phyloP scores from a whole-genome alignment of 2,329 filamentous ascomycete species.

The Teratosphaeria gauchensis region DNA sequence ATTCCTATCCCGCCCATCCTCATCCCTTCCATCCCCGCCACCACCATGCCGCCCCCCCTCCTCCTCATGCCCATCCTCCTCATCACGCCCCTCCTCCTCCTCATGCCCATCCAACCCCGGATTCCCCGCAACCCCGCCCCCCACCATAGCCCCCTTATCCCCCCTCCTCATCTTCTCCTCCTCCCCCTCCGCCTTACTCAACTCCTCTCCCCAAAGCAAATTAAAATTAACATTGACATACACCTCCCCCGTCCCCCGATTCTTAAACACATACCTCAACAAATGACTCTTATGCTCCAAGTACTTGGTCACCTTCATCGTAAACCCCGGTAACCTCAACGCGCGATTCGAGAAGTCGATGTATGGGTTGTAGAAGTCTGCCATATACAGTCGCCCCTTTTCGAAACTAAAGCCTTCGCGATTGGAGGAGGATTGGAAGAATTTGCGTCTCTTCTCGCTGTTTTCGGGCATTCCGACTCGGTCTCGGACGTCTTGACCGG shows the following conservation, averaged over 20 bases:
- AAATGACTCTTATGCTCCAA: slow-evolving; percentile 40
- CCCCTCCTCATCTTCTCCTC: slow-evolving; percentile 8
- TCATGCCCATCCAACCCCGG: not conserved
- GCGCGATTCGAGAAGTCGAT: slow-evolving; percentile 39
- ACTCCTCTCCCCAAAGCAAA: slow-evolving; percentile 35
- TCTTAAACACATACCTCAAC: slow-evolving; percentile 38
- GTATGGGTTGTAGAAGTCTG: slow-evolving; percentile 41
- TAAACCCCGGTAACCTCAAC: slow-evolving; percentile 37
- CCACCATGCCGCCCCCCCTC: not conserved
- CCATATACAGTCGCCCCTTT: slow-evolving; percentile 34
- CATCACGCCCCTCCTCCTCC: not conserved
- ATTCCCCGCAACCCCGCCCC: not conserved
- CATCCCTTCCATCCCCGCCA: not conserved
- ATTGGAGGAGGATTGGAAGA: slow-evolving; percentile 29
- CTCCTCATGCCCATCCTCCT: not conserved
- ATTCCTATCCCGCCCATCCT: not conserved
- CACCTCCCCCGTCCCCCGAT: slow-evolving; percentile 31
- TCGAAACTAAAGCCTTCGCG: slow-evolving; percentile 33
- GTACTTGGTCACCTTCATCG: slow-evolving; percentile 35
- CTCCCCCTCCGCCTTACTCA: slow-evolving; percentile 26
- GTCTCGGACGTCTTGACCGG: slow-evolving; percentile 23
- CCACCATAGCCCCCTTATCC: not conserved
- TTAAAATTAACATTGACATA: slow-evolving; percentile 37
- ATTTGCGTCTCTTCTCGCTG: slow-evolving; percentile 36
- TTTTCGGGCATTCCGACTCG: slow-evolving; percentile 27